Conservation (phyloP, 805 yeast genomes). For the Wickerhamomyces sydowiorum region DNA sequence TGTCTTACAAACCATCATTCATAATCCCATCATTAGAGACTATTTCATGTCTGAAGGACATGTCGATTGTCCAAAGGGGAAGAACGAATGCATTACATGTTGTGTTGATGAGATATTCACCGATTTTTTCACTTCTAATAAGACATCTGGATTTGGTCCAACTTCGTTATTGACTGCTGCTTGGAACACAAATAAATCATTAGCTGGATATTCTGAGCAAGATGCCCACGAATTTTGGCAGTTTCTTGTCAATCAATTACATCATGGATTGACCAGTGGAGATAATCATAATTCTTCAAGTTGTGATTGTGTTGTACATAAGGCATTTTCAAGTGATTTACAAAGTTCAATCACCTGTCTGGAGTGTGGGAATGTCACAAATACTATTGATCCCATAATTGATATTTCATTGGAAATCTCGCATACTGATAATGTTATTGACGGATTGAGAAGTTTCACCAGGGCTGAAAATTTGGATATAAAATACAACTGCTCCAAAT, state of each 20-base stretch:
- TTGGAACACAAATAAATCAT: conserved; percentile 76
- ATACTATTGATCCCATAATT: conserved; percentile 80
- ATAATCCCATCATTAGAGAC: conserved; percentile 80
- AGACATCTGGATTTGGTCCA: conserved; percentile 71
- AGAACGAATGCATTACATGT: conserved; percentile 66
- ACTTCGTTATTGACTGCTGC: conserved; percentile 77
- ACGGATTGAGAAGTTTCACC: conserved; percentile 76
- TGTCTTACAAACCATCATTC: conserved; percentile 81
- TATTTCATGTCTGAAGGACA: conserved; percentile 75
- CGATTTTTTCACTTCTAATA: conserved; percentile 62
- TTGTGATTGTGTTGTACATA: conserved; percentile 80
- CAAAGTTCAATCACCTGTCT: conserved; percentile 75
- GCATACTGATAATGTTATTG: conserved; percentile 39
- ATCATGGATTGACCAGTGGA: conserved; percentile 30
- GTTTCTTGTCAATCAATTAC: conserved; percentile 81
- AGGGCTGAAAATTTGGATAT: conserved; percentile 71
- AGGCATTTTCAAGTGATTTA: conserved; percentile 76
- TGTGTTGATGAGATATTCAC: conserved; percentile 74
- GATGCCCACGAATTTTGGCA: conserved; percentile 99
- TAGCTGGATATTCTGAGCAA: conserved; percentile 96
- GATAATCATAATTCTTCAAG: conserved; percentile 9
- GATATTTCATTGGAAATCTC: conserved; percentile 79
- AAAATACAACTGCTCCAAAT: conserved; percentile 61
- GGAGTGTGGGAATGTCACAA: conserved; percentile 50
- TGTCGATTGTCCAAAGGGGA: conserved; percentile 42